Evolutionary conservation across 164 flowering plant species (phyloP).

Genomic region (Magnolia officinalis): DNA sequence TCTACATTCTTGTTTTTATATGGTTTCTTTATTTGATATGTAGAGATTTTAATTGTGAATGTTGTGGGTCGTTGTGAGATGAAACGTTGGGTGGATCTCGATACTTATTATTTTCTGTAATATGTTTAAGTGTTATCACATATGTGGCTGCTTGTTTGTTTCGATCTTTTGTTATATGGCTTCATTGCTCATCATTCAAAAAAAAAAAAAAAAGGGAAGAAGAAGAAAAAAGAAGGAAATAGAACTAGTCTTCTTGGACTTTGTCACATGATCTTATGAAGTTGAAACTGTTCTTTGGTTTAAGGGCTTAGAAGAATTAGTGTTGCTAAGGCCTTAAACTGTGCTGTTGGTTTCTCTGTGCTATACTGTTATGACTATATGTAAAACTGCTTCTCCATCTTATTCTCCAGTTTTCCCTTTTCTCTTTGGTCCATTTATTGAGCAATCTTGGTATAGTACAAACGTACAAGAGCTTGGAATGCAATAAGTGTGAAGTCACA

Average conservation of each 20-base stretch:
- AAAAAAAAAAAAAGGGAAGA: no score
- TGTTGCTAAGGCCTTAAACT: background rate
- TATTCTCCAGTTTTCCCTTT: no score
- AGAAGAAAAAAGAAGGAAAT: no score
- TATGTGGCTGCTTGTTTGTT: background rate
- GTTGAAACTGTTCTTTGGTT: background rate
- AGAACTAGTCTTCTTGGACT: no score
- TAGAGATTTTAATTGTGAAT: background rate
- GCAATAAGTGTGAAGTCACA: no score
- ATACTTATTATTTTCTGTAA: background rate
- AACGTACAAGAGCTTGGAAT: no score
- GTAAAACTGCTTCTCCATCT: background rate
- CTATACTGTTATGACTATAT: no score
- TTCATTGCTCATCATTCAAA: background rate
- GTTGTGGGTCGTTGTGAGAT: background rate
- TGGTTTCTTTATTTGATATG: background rate
- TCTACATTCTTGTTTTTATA: constrained; percentile 1
- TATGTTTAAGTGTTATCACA: no score
- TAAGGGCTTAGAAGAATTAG: background rate
- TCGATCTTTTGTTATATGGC: background rate
- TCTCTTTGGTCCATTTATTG: no score
- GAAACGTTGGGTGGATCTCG: background rate
- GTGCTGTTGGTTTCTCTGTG: background rate
- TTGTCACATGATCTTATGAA: background rate
- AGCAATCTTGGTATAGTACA: no score